Percentiles rank a stretch among this genome's conserved stretches.
phyloP scores from a whole-genome alignment of 192 early-diverging fungal species.

The Backusella circina region DNA sequence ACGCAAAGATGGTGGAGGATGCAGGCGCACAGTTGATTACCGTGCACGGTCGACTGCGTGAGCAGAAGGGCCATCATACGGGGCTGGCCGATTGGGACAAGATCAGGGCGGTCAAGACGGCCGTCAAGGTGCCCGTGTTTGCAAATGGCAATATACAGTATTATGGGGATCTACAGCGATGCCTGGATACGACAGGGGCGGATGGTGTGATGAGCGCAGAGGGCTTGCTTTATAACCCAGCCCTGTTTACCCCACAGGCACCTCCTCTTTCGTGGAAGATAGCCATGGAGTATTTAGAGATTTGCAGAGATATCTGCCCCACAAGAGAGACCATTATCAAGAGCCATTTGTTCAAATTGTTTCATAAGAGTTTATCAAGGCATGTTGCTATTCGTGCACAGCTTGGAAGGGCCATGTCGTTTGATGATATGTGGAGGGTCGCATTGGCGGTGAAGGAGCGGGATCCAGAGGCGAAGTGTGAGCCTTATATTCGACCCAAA shows the following conservation, averaged over 20 bases:
- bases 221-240: slow-evolving; percentile 85
- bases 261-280: slow-evolving; percentile 72
- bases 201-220: slow-evolving; percentile 97
- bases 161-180: slow-evolving; percentile 81
- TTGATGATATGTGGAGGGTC: slow-evolving; percentile 59
- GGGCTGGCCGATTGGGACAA: slow-evolving; percentile 96
- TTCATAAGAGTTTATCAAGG: slow-evolving; percentile 65
- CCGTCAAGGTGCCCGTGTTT: slow-evolving; percentile 86
- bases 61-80: slow-evolving; percentile 97
- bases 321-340: slow-evolving; percentile 71
- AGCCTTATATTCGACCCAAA: not conserved
- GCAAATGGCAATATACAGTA: slow-evolving; percentile 99
- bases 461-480: not conserved
- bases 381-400: slow-evolving; percentile 79
- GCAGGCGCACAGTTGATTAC: slow-evolving; percentile 91
- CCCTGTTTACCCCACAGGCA: slow-evolving; percentile 64
- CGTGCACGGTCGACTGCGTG: slow-evolving; percentile 91
- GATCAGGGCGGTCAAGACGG: slow-evolving; percentile 80
- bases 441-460: slow-evolving; percentile 54
- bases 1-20: slow-evolving; percentile 94
- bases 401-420: slow-evolving; percentile 54
- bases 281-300: slow-evolving; percentile 87
- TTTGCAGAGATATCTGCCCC: slow-evolving; percentile 58
- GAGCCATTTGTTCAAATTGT: slow-evolving; percentile 93
- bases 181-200: slow-evolving; percentile 78